Conservation (phyloP, 805 yeast species). For the Metschnikowia baotianmanensis region DNA sequence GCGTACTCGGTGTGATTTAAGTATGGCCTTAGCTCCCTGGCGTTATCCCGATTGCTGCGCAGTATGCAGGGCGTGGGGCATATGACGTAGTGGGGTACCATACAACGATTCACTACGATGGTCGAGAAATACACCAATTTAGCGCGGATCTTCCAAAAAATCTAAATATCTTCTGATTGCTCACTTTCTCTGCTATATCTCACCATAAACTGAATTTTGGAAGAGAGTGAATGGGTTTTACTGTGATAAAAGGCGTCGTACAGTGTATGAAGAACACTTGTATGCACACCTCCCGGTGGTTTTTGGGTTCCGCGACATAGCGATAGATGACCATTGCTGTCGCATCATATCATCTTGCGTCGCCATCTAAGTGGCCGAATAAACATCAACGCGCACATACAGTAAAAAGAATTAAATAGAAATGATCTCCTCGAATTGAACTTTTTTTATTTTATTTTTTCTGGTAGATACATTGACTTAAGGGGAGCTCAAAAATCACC, state of each 20-base stretch:
- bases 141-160: neutral
- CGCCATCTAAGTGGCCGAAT: neutral
- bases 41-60: conserved; percentile 12
- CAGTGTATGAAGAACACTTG: neutral
- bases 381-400: no score
- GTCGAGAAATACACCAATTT: neutral
- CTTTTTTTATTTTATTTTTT: no score
- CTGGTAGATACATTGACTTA: neutral
- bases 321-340: conserved; percentile 10
- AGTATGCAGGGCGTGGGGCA: conserved; percentile 15
- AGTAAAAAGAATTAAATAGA: no score
- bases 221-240: neutral
- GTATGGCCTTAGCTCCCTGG: neutral
- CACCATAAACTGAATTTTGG: neutral
- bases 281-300: neutral
- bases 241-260: no score
- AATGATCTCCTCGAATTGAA: no score
- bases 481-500: no score
- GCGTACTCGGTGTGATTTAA: neutral
- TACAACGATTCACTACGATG: no score
- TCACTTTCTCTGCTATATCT: no score
- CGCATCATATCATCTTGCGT: conserved; percentile 9
- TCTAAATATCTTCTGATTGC: no score
- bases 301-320: neutral
- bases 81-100: conserved; percentile 9